Conservation (phyloP, 106 monocot species). For the Ottelia alismoides region DNA sequence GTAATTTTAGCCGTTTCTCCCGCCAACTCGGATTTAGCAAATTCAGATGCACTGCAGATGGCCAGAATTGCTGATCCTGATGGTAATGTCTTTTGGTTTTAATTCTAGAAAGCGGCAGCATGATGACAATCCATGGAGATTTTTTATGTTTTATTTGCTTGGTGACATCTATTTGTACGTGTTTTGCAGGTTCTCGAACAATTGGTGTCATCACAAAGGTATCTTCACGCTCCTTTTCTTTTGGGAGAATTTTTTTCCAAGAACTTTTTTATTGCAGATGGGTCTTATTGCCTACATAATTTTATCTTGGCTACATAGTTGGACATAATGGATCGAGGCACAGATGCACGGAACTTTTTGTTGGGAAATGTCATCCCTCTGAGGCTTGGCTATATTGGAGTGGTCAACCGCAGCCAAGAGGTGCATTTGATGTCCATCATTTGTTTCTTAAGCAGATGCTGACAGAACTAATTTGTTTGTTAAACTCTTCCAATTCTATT, state of each 20-base stretch:
- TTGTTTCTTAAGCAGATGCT: too few species aligned
- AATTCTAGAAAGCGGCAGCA: too few species aligned
- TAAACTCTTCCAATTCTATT: too few species aligned
- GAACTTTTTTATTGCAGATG: neutral
- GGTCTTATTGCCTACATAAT: slow-evolving; percentile 1
- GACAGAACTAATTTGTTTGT: too few species aligned
- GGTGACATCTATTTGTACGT: neutral
- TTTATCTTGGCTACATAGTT: slow-evolving; percentile 32
- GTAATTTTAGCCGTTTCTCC: slow-evolving; percentile 80
- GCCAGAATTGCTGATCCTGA: slow-evolving; percentile 67
- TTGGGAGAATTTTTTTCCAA: too few species aligned
- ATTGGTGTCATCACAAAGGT: slow-evolving; percentile 66
- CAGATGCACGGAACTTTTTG: slow-evolving; percentile 45
- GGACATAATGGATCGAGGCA: slow-evolving; percentile 76
- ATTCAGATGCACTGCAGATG: slow-evolving; percentile 88
- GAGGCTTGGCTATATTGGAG: slow-evolving; percentile 43
- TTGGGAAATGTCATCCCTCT: slow-evolving; percentile 44
- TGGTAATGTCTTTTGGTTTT: too few species aligned
- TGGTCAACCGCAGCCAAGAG: slow-evolving; percentile 46
- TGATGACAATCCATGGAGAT: slow-evolving; percentile 2
- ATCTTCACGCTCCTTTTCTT: neutral
- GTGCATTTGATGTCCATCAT: too few species aligned
- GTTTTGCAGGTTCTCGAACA: slow-evolving; percentile 42
- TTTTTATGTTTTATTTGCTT: neutral
- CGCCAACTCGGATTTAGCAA: slow-evolving; percentile 81